These are phyloP conservation scores for Aspergillus oerlinghausenensis DNA, from an alignment of 2,329 filamentous ascomycete genomes.

Conservation along the genomic window DNA sequence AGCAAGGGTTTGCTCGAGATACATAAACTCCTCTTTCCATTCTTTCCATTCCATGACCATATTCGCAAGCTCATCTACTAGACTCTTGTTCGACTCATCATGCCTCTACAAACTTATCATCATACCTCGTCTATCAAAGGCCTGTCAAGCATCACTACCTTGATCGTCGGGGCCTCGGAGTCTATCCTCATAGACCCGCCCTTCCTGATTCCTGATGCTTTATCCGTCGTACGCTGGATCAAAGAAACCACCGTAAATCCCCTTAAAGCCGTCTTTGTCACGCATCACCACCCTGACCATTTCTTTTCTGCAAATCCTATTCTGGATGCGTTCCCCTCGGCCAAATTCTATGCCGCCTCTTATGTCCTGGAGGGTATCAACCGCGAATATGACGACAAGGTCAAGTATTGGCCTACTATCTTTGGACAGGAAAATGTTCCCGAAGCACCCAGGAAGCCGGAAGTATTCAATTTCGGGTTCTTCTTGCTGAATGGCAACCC, in stretches of 20 bases:
- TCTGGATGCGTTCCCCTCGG: conserved; percentile 23
- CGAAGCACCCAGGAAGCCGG: conserved; percentile 21
- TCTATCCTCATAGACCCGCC: conserved; percentile 28
- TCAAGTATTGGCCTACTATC: conserved; percentile 26
- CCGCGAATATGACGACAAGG: conserved; percentile 31
- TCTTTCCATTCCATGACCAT: not conserved
- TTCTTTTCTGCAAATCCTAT: conserved; percentile 30
- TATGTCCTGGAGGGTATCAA: conserved; percentile 30
- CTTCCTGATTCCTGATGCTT: conserved; percentile 28
- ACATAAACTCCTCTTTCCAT: not conserved
- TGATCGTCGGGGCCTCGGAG: conserved; percentile 19
- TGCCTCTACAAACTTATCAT: conserved; percentile 12
- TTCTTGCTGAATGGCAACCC: conserved; percentile 24
- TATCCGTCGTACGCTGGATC: conserved; percentile 24
- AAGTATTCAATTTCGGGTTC: conserved; percentile 23
- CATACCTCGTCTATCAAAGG: conserved; percentile 19
- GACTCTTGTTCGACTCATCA: not conserved
- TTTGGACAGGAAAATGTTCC: conserved; percentile 27
- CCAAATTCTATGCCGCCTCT: conserved; percentile 18
- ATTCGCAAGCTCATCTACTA: not conserved
- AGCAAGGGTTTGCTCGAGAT: not conserved
- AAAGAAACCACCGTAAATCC: conserved; percentile 18
- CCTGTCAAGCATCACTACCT: conserved; percentile 24
- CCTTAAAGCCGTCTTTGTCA: conserved; percentile 29
- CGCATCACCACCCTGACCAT: conserved; percentile 34